These are phyloP conservation scores for Paramyrothecium sp. DNA, from an alignment of 2,329 filamentous ascomycete species.

Conservation along the genomic window DNA sequence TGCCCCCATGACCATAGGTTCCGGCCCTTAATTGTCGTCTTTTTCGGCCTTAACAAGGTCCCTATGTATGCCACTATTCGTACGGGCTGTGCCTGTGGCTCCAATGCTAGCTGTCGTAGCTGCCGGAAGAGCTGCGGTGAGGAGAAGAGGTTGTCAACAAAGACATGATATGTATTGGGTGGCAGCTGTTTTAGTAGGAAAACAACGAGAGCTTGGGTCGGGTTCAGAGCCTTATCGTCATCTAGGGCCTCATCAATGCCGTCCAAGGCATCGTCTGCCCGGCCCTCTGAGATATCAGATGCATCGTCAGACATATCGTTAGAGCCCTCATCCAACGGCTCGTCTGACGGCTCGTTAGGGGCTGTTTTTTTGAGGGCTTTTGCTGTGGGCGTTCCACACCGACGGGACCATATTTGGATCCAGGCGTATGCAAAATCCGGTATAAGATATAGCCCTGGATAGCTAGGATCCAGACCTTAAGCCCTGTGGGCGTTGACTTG, in stretches of 20 bases:
- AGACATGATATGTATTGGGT: background rate
- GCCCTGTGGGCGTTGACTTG: constrained; percentile 6
- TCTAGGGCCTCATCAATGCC: background rate
- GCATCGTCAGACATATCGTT: background rate
- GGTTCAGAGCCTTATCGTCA: background rate
- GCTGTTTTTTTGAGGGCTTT: background rate
- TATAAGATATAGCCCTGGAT: constrained; percentile 9
- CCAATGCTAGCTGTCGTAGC: no score
- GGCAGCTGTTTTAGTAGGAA: background rate
- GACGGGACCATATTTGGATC: no score
- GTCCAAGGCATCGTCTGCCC: no score
- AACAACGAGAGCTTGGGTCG: background rate
- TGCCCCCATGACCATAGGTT: no score
- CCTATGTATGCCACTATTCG: no score
- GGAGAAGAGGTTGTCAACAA: background rate
- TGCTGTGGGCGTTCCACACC: background rate
- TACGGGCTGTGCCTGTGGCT: no score
- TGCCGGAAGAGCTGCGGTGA: no score
- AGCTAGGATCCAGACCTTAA: constrained; percentile 13
- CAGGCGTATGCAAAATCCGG: constrained; percentile 7
- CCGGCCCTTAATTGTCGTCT: no score
- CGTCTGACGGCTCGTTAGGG: background rate
- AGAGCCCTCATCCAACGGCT: no score
- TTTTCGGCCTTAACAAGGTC: no score
- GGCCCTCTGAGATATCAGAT: background rate